Conservation (phyloP, 495 filamentous ascomycete species). For the Xylaria cubensis region DNA sequence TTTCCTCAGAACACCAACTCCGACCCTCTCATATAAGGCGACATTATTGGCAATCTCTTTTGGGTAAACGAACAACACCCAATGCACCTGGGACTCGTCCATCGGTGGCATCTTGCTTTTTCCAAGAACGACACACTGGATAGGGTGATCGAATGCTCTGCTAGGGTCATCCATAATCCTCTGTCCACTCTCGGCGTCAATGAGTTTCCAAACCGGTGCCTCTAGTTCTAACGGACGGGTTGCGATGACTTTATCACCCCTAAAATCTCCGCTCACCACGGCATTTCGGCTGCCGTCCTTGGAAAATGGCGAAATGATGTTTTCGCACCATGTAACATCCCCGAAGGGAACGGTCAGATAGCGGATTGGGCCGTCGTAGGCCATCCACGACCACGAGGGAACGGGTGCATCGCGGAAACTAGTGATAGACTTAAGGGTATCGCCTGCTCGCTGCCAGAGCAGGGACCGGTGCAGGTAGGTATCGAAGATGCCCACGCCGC, state of each 20-base stretch:
- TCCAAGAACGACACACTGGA: neutral
- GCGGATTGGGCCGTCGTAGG: neutral
- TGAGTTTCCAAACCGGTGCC: neutral
- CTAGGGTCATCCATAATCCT: neutral
- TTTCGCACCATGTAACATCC: neutral
- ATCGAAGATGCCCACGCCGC: neutral
- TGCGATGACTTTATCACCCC: neutral
- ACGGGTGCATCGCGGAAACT: neutral
- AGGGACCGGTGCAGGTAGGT: neutral
- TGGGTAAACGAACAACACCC: neutral
- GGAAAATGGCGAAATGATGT: neutral
- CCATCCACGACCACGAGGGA: constrained; percentile 5
- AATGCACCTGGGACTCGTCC: neutral
- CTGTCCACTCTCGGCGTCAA: neutral
- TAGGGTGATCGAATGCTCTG: neutral
- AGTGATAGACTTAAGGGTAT: neutral
- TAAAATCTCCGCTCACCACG: neutral
- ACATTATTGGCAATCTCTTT: neutral
- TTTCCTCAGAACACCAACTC: neutral
- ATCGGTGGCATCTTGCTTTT: neutral
- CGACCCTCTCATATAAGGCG: neutral
- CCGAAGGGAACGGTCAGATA: neutral
- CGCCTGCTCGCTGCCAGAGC: neutral
- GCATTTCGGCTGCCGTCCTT: neutral
- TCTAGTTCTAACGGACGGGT: neutral